Base-by-base conservation (phyloP, 2,329 filamentous ascomycete genomes). In the Teratosphaeriaceae sp. region DNA sequence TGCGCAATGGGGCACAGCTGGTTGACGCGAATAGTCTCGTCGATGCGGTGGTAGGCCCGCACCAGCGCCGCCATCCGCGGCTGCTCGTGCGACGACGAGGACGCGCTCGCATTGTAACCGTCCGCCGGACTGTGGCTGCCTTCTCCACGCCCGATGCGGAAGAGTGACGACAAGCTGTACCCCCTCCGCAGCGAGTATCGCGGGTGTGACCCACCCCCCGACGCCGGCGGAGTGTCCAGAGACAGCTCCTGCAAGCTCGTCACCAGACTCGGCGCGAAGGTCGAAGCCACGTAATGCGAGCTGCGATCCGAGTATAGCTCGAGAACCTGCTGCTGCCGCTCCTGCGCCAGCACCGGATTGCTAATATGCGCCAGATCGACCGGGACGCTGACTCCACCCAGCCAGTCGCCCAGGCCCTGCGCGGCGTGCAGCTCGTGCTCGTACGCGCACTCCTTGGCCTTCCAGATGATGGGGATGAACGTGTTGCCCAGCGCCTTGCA, bases 401-500 rank as follows among this genome's bases (percentile, higher is more conserved):
- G 66, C 69, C 88, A 94, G 0, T 80, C 71, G 3, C 80, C 73
- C 58, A 95, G 90, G 62, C 15, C 64, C 64, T 23, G 73, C 60
- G 4, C 80, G 20, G 60, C 51, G 30, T 62, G 57, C 12, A 61
- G 44, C 29, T 96, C 68, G n/a, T 79, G 73, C 3, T 85, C 83
- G 0, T 87, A 82, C 48, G 89, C 88, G 1, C 81, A 79, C 59
- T 95, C 86, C 54, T 94, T 86, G 20, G 85, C 85, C 61, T 89
- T 94, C 92, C 92, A 98, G 27, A 94, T 82, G 48, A 98, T 88
- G 0, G 94, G 94, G 27, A 98, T 65, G 67, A 98, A 98, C 0
- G 87, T 79, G 60, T 98, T 98, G 2, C 92, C 92, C 1, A 98
- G 74, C 3, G 92, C 94, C 65, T 98, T 98, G 71, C 92, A 98